Evolutionary conservation across 2,329 filamentous ascomycete genomes (phyloP), one percentile per base, ranked within the genome.

Genomic region (Hortaea sp.): DNA sequence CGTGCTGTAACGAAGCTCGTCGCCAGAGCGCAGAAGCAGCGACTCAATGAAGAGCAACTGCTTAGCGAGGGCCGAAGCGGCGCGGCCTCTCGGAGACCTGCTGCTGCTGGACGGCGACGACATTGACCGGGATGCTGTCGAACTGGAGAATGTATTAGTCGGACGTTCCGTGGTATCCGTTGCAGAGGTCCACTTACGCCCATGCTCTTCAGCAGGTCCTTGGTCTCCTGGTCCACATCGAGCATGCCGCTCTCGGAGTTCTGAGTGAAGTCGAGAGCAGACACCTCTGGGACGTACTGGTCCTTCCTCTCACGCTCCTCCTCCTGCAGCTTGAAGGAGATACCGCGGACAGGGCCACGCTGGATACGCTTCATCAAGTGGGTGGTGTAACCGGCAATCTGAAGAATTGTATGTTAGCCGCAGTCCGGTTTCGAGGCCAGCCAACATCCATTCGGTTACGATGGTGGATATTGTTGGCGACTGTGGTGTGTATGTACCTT

Each of bases 291-390:
- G 59, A 98, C 92, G 79, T 95, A 98, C 80, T 98, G 92, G 79
- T 98, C 92, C 86, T 98, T 98, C 72, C 92, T 85, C 79, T 98
- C 92, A 81, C 92, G 88, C 84, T 98, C 92, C 80, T 98, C 92
- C 79, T 98, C 92, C 78, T 98, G 92, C 53, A 98, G 87, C 83
- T 98, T 98, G 89, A 98, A 98, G 74, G 94, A 98, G 77, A 98
- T 98, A 79, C 92, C 92, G 66, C 92, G 94, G 74, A 98, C 92
- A 59, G 92, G 92, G 59, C 92, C 92, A 72, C 92, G 88, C 81
- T 97, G 92, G 66, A 98, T 98, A 75, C 92, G 92, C 84, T 97
- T 97, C 94, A 98, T 98, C 75, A 66, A 60, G 56, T 94, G 88
- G 61, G 92, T 97, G 66, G 90, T 95, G 83, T 95, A 97, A 66